Percentiles rank a stretch among this genome's conserved stretches.
Evolutionary conservation across 768 basidiomycete genomes (phyloP).

Genomic region (Tylopilus balloui): DNA sequence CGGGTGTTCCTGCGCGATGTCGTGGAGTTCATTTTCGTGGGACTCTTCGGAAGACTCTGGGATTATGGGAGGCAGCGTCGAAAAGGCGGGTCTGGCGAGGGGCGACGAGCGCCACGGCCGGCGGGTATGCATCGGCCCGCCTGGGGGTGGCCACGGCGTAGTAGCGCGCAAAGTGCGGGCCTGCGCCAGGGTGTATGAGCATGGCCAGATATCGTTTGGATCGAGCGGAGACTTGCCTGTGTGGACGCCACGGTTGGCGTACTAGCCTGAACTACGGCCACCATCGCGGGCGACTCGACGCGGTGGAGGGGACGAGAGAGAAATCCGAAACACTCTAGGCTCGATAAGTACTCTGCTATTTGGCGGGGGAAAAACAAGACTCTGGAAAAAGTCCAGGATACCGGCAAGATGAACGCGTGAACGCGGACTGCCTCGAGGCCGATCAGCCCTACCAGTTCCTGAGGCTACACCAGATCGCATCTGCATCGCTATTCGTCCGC

Average conservation of each 20-base stretch:
- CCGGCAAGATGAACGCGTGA: slow-evolving; percentile 22
- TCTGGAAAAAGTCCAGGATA: slow-evolving; percentile 6
- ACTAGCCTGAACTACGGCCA: neutral
- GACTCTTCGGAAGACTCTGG: slow-evolving; percentile 22
- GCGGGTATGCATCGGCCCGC: slow-evolving; percentile 16
- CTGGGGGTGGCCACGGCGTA: slow-evolving; percentile 5
- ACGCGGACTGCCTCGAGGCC: slow-evolving; percentile 16
- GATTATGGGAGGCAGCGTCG: slow-evolving; percentile 22
- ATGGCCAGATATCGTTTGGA: neutral
- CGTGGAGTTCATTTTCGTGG: slow-evolving; percentile 1
- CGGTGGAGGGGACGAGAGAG: neutral
- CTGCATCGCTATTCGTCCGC: neutral
- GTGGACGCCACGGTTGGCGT: neutral
- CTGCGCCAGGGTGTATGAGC: neutral
- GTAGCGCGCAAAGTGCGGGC: slow-evolving; percentile 15
- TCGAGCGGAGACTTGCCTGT: slow-evolving; percentile 12
- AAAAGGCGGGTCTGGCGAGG: slow-evolving; percentile 25
- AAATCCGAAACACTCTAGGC: neutral
- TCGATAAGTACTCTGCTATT: slow-evolving; percentile 7
- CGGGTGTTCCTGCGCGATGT: neutral
- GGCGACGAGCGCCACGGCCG: slow-evolving; percentile 31
- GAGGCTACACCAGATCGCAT: neutral
- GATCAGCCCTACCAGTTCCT: slow-evolving; percentile 8
- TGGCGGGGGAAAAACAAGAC: slow-evolving; percentile 12
- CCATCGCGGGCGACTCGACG: slow-evolving; percentile 8